phyloP scores from a whole-genome alignment of 2,329 filamentous ascomycete genomes.

The Elsinoe australis region DNA sequence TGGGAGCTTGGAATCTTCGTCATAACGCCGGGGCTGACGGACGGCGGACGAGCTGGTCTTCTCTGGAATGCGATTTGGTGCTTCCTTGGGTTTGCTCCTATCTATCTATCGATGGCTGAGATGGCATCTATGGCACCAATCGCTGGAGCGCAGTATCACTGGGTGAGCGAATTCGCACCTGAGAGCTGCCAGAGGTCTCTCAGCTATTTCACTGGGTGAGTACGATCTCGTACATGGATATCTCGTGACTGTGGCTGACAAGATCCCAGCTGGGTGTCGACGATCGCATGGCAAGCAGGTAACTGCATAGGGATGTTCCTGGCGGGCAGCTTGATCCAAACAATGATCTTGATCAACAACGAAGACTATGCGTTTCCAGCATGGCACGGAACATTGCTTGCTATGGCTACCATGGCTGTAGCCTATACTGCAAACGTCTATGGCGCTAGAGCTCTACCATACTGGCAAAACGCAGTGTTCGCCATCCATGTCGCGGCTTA shows the following conservation, averaged over 20 bases:
- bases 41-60: constrained; percentile 26
- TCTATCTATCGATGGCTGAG: constrained; percentile 27
- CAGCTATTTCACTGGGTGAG: constrained; percentile 24
- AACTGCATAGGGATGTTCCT: constrained; percentile 25
- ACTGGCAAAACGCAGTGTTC: constrained; percentile 46
- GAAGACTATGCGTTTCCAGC: constrained; percentile 5
- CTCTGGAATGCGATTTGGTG: constrained; percentile 26
- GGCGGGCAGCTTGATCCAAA: background rate
- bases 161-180: constrained; percentile 21
- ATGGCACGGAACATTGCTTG: background rate
- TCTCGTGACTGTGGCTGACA: constrained; percentile 23
- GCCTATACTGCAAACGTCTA: background rate
- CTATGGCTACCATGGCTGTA: background rate
- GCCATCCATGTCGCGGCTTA: constrained; percentile 48
- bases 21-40: constrained; percentile 23
- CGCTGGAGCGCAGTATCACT: constrained; percentile 27
- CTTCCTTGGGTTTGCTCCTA: constrained; percentile 23
- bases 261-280: constrained; percentile 31
- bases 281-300: constrained; percentile 32
- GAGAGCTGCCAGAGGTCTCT: constrained; percentile 21
- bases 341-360: constrained; percentile 7
- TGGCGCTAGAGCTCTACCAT: constrained; percentile 19
- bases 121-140: constrained; percentile 31
- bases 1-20: constrained; percentile 43
- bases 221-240: too few relatives aligned